phyloP scores from a whole-genome alignment of 345 rosid species.

The Eucalyptus polybractea region DNA sequence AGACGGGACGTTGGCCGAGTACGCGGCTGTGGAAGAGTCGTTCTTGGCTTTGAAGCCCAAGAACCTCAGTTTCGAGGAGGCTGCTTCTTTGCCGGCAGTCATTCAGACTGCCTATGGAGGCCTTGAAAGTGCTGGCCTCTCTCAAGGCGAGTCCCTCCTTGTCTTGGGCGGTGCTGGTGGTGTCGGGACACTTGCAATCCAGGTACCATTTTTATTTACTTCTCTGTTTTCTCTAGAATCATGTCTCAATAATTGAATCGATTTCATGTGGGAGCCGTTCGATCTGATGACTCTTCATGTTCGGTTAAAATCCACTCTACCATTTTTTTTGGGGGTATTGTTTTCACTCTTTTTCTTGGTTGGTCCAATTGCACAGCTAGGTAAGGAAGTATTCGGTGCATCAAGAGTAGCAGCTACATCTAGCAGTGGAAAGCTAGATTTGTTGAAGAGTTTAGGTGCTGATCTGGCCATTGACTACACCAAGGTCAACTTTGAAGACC shows the following conservation, averaged over 20 bases:
- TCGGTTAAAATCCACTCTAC: neutral
- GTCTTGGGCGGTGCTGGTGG: constrained; percentile 88
- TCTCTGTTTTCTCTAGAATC: neutral
- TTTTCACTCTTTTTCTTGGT: neutral
- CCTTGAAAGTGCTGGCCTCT: constrained; percentile 53
- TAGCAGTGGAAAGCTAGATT: constrained; percentile 59
- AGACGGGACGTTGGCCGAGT: constrained; percentile 68
- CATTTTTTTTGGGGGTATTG: neutral
- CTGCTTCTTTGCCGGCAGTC: constrained; percentile 73
- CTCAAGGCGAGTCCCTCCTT: constrained; percentile 68
- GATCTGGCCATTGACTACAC: constrained; percentile 90
- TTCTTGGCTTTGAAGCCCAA: constrained; percentile 58
- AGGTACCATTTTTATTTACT: constrained; percentile 17
- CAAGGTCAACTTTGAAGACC: constrained; percentile 59
- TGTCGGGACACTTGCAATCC: constrained; percentile 80
- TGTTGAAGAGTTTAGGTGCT: constrained; percentile 60
- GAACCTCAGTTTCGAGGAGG: constrained; percentile 59
- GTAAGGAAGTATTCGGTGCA: constrained; percentile 64
- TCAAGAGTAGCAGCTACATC: constrained; percentile 80
- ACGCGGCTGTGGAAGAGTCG: constrained; percentile 74
- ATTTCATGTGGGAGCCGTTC: neutral
- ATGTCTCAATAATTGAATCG: neutral
- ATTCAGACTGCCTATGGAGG: constrained; percentile 78
- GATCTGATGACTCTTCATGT: neutral
- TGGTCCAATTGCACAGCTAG: constrained; percentile 27